Conservation (phyloP, 1,139 yeast species). For the Suhomyces bribrorum region DNA sequence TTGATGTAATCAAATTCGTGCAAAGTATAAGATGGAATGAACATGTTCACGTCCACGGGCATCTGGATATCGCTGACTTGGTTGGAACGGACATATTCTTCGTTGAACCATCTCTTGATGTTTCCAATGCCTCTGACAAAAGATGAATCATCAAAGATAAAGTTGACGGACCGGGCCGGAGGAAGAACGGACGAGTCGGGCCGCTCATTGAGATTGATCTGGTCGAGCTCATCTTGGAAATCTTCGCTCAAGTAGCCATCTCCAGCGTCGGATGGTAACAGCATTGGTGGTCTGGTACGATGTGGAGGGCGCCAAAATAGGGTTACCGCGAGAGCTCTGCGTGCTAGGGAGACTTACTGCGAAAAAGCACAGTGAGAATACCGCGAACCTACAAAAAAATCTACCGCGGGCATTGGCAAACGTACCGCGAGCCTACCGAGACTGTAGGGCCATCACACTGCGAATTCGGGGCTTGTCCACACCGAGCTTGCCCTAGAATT, state of each 20-base stretch:
- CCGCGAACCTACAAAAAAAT: too few relatives aligned
- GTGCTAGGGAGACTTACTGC: too few relatives aligned
- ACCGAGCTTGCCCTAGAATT: too few relatives aligned
- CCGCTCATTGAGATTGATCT: not conserved
- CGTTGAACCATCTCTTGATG: conserved; percentile 56
- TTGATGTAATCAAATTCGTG: conserved; percentile 57
- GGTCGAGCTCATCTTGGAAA: not conserved
- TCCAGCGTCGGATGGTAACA: not conserved
- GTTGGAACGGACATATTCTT: conserved; percentile 34
- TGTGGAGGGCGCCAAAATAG: too few relatives aligned
- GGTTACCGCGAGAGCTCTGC: too few relatives aligned
- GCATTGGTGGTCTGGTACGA: not conserved
- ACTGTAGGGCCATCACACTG: too few relatives aligned
- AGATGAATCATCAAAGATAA: conserved; percentile 60
- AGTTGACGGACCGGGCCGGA: conserved; percentile 28
- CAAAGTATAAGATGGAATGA: conserved; percentile 56
- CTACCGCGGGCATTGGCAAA: too few relatives aligned
- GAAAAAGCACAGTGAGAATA: too few relatives aligned
- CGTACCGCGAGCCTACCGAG: too few relatives aligned
- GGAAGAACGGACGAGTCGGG: too few relatives aligned
- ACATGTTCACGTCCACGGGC: conserved; percentile 33
- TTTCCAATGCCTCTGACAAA: conserved; percentile 61
- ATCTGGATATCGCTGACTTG: conserved; percentile 9
- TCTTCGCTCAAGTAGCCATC: not conserved
- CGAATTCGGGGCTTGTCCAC: too few relatives aligned